Percentiles rank a stretch among this genome's conserved stretches.
Conservation (phyloP, 768 basidiomycete species). For the Agaricus subrufescens region DNA sequence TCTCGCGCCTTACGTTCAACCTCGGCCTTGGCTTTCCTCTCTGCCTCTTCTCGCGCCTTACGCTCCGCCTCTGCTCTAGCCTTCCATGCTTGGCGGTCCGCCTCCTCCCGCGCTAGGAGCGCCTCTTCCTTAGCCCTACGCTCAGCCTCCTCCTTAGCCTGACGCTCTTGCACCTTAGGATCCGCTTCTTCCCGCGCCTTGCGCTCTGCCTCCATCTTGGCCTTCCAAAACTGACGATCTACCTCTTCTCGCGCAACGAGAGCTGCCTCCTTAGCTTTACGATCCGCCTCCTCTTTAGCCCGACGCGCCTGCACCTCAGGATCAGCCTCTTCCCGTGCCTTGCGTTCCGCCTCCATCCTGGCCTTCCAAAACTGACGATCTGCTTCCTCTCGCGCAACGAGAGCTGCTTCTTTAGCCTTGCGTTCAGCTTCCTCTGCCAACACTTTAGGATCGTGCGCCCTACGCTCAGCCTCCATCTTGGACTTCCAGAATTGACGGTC, state of each 20-base stretch:
- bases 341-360: background rate
- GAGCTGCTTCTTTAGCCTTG: background rate
- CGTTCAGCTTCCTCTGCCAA: background rate
- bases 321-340: background rate
- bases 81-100: background rate
- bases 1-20: too few species aligned
- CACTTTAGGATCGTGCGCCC: background rate
- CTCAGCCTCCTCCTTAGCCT: slow-evolving; percentile 1
- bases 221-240: too few species aligned
- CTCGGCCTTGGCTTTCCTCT: background rate
- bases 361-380: background rate
- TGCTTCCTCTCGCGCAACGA: background rate
- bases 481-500: background rate
- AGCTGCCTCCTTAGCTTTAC: background rate
- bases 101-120: background rate
- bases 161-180: background rate
- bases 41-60: background rate
- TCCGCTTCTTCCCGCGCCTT: too few species aligned
- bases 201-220: too few species aligned
- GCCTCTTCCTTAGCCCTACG: background rate
- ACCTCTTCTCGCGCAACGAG: too few species aligned
- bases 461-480: background rate
- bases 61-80: slow-evolving; percentile 1
- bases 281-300: background rate
- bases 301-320: background rate